Percentiles rank a stretch among this genome's conserved stretches.
Conservation (phyloP, 495 filamentous ascomycete species). For the Choiromyces venosus region DNA sequence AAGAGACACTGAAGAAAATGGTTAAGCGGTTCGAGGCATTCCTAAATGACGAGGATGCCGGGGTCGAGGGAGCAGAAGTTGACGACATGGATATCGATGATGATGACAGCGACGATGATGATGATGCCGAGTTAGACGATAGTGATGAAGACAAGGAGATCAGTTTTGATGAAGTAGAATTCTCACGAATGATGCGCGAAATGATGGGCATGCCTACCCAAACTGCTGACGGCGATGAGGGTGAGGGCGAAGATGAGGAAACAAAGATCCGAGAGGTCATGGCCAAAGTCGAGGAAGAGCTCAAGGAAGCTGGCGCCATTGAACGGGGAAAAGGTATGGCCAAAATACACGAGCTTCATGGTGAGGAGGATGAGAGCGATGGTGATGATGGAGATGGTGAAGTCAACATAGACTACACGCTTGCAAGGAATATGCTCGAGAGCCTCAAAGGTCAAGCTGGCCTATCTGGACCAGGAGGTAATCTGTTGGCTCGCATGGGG, state of each 20-base stretch:
- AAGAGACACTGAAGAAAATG: conserved; percentile 81
- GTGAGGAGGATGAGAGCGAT: conserved; percentile 45
- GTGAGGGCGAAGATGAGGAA: conserved; percentile 54
- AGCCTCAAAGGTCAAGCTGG: conserved; percentile 85
- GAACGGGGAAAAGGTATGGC: conserved; percentile 17
- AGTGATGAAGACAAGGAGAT: conserved; percentile 68
- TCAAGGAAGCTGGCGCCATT: conserved; percentile 65
- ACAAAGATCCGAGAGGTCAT: conserved; percentile 68
- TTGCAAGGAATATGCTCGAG: conserved; percentile 87
- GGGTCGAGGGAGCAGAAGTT: conserved; percentile 66
- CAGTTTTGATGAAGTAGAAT: conserved; percentile 78
- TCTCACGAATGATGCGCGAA: conserved; percentile 80
- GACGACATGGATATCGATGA: conserved; percentile 63
- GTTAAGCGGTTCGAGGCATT: conserved; percentile 91
- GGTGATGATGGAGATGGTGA: conserved; percentile 48
- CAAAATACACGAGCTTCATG: conserved; percentile 11
- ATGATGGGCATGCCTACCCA: conserved; percentile 78
- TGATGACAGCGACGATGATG: conserved; percentile 55
- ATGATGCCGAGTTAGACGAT: conserved; percentile 44
- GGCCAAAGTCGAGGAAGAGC: conserved; percentile 72
- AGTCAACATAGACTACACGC: conserved; percentile 73
- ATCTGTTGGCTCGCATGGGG: conserved; percentile 79
- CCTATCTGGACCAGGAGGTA: conserved; percentile 75
- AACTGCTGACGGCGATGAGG: conserved; percentile 41
- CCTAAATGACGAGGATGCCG: conserved; percentile 77